A percentile compares a stretch with the other conserved stretches of the same genome.
Evolutionary conservation across 2,329 filamentous ascomycete genomes (phyloP).

Genomic region (Cercospora brassicicola): DNA sequence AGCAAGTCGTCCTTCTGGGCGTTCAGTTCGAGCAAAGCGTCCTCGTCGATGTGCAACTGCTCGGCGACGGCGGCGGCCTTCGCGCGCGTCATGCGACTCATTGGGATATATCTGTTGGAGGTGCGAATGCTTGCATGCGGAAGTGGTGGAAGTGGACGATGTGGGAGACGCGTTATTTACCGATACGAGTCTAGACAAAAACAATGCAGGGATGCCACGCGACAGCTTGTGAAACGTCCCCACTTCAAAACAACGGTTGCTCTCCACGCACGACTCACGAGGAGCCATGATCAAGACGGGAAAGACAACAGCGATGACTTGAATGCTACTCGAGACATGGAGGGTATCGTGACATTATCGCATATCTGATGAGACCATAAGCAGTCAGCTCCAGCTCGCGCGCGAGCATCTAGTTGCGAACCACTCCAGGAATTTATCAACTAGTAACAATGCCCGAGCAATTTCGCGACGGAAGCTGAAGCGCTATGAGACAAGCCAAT

Average conservation of each 20-base stretch:
- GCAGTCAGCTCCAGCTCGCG: not conserved
- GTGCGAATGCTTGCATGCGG: not conserved
- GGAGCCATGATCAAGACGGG: not conserved
- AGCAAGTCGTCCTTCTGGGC: constrained; percentile 16
- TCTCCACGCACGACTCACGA: not conserved
- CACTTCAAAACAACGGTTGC: not conserved
- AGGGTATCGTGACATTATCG: not conserved
- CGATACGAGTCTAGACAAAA: constrained; percentile 14
- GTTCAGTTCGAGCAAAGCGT: constrained; percentile 37
- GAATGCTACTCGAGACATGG: not conserved
- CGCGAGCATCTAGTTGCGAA: not conserved
- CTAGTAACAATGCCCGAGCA: not conserved
- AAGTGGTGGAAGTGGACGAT: constrained; percentile 16
- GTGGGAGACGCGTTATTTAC: constrained; percentile 3
- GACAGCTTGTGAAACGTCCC: not conserved
- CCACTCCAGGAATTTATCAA: not conserved
- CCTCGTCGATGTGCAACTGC: constrained; percentile 40
- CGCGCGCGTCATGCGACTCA: constrained; percentile 47
- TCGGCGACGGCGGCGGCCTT: constrained; percentile 44
- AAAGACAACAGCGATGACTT: not conserved
- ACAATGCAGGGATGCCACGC: constrained; percentile 2
- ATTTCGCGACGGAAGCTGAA: constrained; percentile 8
- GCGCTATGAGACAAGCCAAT: constrained; percentile 68
- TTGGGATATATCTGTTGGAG: constrained; percentile 5
- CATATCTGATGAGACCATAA: not conserved